Conservation (phyloP, 192 early-diverging fungal species). For the Umbelopsis ramanniana region DNA sequence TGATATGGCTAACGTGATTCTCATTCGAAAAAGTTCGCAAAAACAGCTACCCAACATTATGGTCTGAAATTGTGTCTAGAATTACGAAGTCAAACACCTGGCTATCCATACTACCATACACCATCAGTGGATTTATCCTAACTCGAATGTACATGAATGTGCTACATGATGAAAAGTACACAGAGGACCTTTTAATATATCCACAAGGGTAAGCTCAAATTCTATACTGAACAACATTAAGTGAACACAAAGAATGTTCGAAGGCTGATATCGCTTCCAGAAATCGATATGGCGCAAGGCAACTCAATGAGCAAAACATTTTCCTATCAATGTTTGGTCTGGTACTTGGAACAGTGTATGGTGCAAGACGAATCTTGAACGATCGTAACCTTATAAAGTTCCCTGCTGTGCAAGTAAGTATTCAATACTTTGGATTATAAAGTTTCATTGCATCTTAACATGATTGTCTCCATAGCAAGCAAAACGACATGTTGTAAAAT, state of each 20-base stretch:
- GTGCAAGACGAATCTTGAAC: background rate
- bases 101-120: background rate
- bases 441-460: too few species aligned
- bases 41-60: constrained; percentile 1
- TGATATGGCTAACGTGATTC: background rate
- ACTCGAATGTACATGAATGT: constrained; percentile 18
- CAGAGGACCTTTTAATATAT: constrained; percentile 1
- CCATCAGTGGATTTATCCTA: background rate
- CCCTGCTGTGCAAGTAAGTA: constrained; percentile 7
- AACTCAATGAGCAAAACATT: constrained; percentile 35
- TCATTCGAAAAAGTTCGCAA: background rate
- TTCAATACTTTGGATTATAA: background rate
- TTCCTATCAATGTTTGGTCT: constrained; percentile 28
- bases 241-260: too few species aligned
- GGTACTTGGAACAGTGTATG: constrained; percentile 5
- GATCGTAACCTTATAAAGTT: constrained; percentile 10
- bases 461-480: background rate
- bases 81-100: background rate
- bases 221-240: too few species aligned
- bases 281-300: constrained; percentile 29
- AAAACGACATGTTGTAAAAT: constrained; percentile 15
- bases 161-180: background rate
- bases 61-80: background rate
- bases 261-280: background rate
- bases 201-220: constrained; percentile 9